Conservation (phyloP, 768 basidiomycete species). For the Lyophyllum shimeji region DNA sequence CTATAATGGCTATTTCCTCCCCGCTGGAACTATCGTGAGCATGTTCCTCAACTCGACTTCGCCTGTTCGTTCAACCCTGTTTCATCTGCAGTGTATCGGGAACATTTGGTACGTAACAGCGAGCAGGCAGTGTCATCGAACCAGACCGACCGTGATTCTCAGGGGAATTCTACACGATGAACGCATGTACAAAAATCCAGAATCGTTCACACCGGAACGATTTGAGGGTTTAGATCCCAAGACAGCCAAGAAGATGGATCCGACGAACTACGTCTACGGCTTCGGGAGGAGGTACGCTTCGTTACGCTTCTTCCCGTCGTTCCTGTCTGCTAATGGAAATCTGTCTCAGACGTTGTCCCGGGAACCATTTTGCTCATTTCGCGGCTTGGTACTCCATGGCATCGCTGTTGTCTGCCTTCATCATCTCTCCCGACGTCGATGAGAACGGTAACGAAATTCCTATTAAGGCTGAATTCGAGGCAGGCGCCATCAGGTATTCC, state of each 20-base stretch:
- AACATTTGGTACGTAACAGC: constrained; percentile 13
- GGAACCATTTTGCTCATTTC: constrained; percentile 18
- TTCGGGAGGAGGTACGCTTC: constrained; percentile 13
- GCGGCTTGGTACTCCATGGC: constrained; percentile 19
- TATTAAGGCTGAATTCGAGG: constrained; percentile 15
- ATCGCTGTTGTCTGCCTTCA: constrained; percentile 11
- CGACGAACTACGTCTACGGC: constrained; percentile 16
- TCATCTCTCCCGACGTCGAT: constrained; percentile 15
- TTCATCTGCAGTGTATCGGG: constrained; percentile 10
- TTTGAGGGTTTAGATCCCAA: constrained; percentile 11
- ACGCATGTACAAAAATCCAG: constrained; percentile 8
- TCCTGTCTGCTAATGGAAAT: not conserved
- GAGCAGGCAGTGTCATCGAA: too few species aligned
- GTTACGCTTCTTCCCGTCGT: not conserved
- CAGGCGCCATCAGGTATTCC: constrained; percentile 16
- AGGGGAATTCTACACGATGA: constrained; percentile 20
- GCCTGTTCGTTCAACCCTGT: not conserved
- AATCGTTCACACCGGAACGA: constrained; percentile 13
- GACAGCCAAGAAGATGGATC: constrained; percentile 14
- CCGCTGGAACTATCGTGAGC: constrained; percentile 17
- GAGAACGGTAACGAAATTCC: constrained; percentile 16
- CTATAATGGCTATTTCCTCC: constrained; percentile 15
- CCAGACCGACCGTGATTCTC: not conserved
- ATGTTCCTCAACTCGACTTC: not conserved
- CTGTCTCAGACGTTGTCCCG: constrained; percentile 15